Base-by-base conservation (phyloP, 2,329 filamentous ascomycete genomes). In the Furcasterigmium sp. region DNA sequence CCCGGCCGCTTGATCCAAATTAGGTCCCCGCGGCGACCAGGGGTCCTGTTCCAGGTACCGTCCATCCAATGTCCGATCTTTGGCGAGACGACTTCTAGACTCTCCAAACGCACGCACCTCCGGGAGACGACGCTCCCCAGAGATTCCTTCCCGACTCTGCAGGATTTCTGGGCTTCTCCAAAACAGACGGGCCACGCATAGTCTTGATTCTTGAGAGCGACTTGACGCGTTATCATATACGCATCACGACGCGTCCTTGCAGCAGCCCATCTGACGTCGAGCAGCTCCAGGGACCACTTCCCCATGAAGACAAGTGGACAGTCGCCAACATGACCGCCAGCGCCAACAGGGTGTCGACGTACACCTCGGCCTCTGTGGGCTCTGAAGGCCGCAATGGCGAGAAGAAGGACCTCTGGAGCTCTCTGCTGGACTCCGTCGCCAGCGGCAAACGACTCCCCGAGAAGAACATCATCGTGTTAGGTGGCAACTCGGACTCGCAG, bases 341-440 rank as follows among this genome's bases (percentile, higher is more conserved):
- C 58, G 63, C 68, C 48, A 78, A 80, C 58, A 70, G 77, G 54
- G 69, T 72, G 59, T 81, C 78, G 46, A 80, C 70, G 56, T 79
- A 76, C 67, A 82, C 76, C 48, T 68, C 67, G 54, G 75, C 66
- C 51, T 80, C 71, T 51, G 62, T 55, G 46, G 73, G 73, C 47
- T 70, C 72, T 45, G 78, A 80, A 39, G 68, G 68, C 55, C 76
- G 75, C 51, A 76, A 79, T 68, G 77, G 72, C 64, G 84, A 86
- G 55, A 91, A 88, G 69, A 88, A 87, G 67, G 88, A 95, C 61
- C 84, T 96, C 65, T 96, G 91, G 91, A 91, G 86, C 48, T 90
- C 88, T 36, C 88, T 96, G 85, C 76, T 96, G 53, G 88, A 94
- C 64, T 84, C 81, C 42, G 91, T 93, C 54, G 89, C 91, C 55